Evolutionary conservation across 345 rosid genomes (phyloP), one percentile per base, ranked within the genome.

Genomic region (Eucalyptus dawsonii): DNA sequence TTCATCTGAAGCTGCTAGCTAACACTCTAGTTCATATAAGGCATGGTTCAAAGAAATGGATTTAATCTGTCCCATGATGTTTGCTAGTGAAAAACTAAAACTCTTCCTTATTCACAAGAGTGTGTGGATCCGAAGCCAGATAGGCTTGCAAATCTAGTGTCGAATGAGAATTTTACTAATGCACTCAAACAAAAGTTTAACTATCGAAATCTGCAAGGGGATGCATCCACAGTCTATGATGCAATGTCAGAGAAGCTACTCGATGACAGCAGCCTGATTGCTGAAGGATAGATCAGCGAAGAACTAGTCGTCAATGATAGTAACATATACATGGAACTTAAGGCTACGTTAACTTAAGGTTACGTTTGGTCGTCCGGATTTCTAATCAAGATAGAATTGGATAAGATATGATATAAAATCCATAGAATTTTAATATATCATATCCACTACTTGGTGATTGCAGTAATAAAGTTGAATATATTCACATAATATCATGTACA

Each of bases 291-390:
- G 50, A 90, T 88, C 3, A 65, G 31, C 5, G 86, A 88, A 19
- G 92, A 80, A 21, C 2, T 83, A 7, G 92, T 81, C 86, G 27
- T 67, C 25, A 87, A 91, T 86, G 91, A 93, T 50, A 88, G 90
- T 2, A 89, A 88, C 16, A 81, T 93, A 50, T 92, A 88, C 88
- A 80, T 90, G 50, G 92, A 93, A 86, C 81, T 93, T 53, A 51
- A 51, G 56, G 2, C 22, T 51, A 51, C 2, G 8, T 42, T 42
- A 44, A 44, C 45, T 93, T 50, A 51, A 51, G 54, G 2, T 6
- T 51, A 51, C 2, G 9, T 53, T 19, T 53, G 10, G 4, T 53
- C 9, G 0, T 53, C 24, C 2, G 0, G 2, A 53, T 7, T 53
- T 53, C 24, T 19, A 53, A 53, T 53, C 2, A 53, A 0, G 9